phyloP scores from a whole-genome alignment of 768 basidiomycete genomes.

The Udeniomyces megalosporus region DNA sequence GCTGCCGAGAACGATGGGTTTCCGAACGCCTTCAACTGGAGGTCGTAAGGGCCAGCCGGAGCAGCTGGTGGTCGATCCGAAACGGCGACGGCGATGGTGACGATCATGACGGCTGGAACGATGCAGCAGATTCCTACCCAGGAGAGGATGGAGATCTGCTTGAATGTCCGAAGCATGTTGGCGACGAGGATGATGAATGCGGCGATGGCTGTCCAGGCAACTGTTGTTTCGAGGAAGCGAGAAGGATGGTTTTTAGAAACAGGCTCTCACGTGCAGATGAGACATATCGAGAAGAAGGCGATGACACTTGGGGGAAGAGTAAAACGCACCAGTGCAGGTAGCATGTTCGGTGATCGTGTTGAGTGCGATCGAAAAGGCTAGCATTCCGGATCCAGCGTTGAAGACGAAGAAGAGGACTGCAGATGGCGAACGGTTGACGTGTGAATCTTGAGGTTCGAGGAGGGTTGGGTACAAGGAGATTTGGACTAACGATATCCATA shows the following conservation, averaged over 20 bases:
- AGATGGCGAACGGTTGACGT: no score
- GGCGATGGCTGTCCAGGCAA: conserved; percentile 23
- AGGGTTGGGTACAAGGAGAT: no score
- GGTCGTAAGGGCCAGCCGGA: conserved; percentile 17
- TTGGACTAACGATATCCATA: no score
- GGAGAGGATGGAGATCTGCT: conserved; percentile 23
- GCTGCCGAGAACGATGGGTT: conserved; percentile 21
- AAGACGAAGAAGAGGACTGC: no score
- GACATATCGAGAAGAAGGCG: no score
- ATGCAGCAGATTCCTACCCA: conserved; percentile 22
- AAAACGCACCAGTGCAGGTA: conserved; percentile 13
- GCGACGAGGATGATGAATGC: conserved; percentile 15
- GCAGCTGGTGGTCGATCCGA: conserved; percentile 22
- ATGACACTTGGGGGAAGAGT: no score
- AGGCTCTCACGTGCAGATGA: no score
- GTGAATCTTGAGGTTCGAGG: no score
- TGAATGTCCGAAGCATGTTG: conserved; percentile 25
- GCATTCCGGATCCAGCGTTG: conserved; percentile 20
- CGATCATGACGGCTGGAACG: conserved; percentile 9
- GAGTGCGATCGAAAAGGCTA: conserved; percentile 28
- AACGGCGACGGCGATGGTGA: conserved; percentile 12
- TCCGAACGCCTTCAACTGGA: conserved; percentile 18
- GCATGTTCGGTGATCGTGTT: conserved; percentile 24
- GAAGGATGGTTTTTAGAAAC: no score
- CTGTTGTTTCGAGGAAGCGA: no score